Evolutionary conservation across 2,329 filamentous ascomycete genomes (phyloP).

Genomic region (Ophiocordyceps sinensis): DNA sequence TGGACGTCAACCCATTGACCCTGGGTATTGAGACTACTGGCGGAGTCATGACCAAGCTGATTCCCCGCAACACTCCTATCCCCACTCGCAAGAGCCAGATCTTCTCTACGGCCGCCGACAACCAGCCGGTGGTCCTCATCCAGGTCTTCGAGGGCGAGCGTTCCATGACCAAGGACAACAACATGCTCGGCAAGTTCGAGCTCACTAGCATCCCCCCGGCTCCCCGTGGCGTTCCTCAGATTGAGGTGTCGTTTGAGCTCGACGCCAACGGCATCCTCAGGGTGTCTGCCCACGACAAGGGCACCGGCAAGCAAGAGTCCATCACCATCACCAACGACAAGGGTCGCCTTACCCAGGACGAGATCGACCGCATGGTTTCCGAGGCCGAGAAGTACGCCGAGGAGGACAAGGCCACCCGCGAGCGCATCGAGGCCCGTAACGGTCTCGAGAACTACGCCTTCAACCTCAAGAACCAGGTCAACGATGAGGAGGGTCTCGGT

Average conservation of each 20-base stretch:
- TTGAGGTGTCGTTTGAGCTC: slow-evolving; percentile 95
- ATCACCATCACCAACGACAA: slow-evolving; percentile 99
- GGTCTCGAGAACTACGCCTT: slow-evolving; percentile 98
- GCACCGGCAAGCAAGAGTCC: slow-evolving; percentile 89
- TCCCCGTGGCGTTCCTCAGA: slow-evolving; percentile 91
- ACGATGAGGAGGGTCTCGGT: slow-evolving; percentile 90
- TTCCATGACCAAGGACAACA: slow-evolving; percentile 92
- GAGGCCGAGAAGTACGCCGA: slow-evolving; percentile 98
- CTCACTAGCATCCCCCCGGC: slow-evolving; percentile 90
- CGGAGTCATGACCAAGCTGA: slow-evolving; percentile 95
- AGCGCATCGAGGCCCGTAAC: slow-evolving; percentile 94
- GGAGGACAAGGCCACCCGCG: slow-evolving; percentile 95
- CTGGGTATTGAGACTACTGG: slow-evolving; percentile 96
- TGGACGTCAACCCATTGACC: slow-evolving; percentile 94
- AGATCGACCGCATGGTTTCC: slow-evolving; percentile 98
- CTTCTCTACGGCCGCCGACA: slow-evolving; percentile 92
- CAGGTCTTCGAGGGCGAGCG: slow-evolving; percentile 94
- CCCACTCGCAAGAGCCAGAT: slow-evolving; percentile 96
- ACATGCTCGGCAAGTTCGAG: slow-evolving; percentile 95
- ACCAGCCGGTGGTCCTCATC: slow-evolving; percentile 90
- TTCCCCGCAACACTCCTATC: slow-evolving; percentile 86
- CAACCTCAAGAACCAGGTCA: slow-evolving; percentile 97
- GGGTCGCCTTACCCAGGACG: slow-evolving; percentile 87
- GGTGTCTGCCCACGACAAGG: slow-evolving; percentile 93
- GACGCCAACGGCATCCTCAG: slow-evolving; percentile 98